Evolutionary conservation across 2,329 filamentous ascomycete genomes (phyloP), one percentile per base, ranked within the genome.

Genomic region (Blastomyces parvus): DNA sequence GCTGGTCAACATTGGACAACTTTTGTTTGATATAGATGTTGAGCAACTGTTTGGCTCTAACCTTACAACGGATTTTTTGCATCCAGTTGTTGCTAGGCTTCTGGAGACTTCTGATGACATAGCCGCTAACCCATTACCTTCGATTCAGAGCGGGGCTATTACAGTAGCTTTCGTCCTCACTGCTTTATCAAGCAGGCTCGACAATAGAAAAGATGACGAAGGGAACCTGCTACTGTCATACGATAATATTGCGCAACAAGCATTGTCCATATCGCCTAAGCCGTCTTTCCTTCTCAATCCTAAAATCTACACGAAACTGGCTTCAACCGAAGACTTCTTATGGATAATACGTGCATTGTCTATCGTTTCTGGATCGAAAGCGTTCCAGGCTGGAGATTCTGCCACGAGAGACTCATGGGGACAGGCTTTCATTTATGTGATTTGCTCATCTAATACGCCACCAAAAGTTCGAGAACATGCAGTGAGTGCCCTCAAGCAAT

Each of bases 261-360:
- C 85, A 13, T 80, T 96, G 64, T 81, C 82, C 1, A 74, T 86
- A 46, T 86, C 87, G n/a, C 86, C 90, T 0, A 96, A 96, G 73
- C 87, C 89, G 17, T 96, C 93, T 0, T 94, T 96, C 73, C 79
- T 97, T 25, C 81, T 97, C 6, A 96, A 90, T 70, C 83, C 88
- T 42, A 88, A 89, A 65, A 85, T 96, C 5, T 97, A 94, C 76
- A 86, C 87, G 46, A 97, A 96, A 72, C 71, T 96, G 30, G 81
- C 83, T 1, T 77, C 81, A 0, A 86, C 88, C 63, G 89, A 92
- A 61, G 94, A 99, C 69, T 79, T 91, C 25, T 80, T 79, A 62
- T 97, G 94, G 90, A 83, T 90, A 60, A 79, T 87, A 52, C 84
- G 86, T 67, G 88, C 91, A 38, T 79, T 97, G 59, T 78, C 83